Evolutionary conservation across 768 basidiomycete species (phyloP), one percentile per base, ranked within the genome.

Genomic region (Tylopilus plumbeoviolaceoides): DNA sequence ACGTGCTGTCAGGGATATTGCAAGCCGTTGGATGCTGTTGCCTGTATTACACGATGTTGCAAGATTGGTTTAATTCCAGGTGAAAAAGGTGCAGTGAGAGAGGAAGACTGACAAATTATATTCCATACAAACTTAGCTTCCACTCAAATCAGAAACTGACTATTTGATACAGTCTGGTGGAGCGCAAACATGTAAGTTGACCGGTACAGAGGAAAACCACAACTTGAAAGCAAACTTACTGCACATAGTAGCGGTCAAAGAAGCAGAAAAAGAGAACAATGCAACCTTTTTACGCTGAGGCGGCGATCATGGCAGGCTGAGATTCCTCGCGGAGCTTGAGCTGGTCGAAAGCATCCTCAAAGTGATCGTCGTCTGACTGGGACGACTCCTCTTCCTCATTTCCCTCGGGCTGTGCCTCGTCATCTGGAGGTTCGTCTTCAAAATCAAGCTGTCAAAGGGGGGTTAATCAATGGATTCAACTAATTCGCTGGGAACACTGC

Each of bases 371-470:
- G 31, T 73, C 76, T 18, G 69, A 72, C 18, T 76, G 72, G 9
- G 68, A 63, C 15, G 63, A 66, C 1, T 67, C 53, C 33, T 70
- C 75, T 4, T 71, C 18, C 25, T 39, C 49, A 12, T 17, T 63
- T 49, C 70, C 70, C 23, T 57, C 65, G 7, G 55, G 44, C 50
- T 53, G 49, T 25, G 48, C 51, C 17, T 73, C 78, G 5, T 78
- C 77, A 17, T 83, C 84, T 7, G 78, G 75, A n/a, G 77, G 74
- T 50, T 89, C 84, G 59, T 92, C 89, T 62, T 92, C 89, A 63
- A 81, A 91, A 63, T 93, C 92, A 53, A 93, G 81, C 89, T 93
- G 54, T 14, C 20, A 20, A 23, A 30, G 23, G 18, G 11, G 12
- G 5, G 18, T 31, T 25, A 55, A 47, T 52, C 50, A 46, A 57